Evolutionary conservation across 371 early-diverging fungal species (phyloP), one percentile per base, ranked within the genome.

Genomic region (Circinella umbellata): DNA sequence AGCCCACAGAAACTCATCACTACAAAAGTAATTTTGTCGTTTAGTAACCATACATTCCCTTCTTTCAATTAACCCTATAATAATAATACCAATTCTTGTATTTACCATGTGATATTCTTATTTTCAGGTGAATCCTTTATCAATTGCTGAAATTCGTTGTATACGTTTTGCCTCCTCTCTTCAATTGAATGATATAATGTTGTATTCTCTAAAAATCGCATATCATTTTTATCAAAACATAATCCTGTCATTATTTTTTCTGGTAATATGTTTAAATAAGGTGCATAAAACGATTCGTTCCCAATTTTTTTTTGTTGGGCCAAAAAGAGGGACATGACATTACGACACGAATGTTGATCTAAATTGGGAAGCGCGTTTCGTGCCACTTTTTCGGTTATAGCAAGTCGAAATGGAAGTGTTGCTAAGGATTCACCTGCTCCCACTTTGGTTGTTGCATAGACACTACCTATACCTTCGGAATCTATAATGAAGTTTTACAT

Each of bases 1-100:
- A 17, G 85, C 85, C 90, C 91, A 91, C 8, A 89, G 59, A 61
- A 85, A 91, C 10, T 76, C 76, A 7, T 87, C 87, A 83, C 84
- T 86, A 61, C 27, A 57, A n/a, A 42, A 9, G 42, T 39, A 57
- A 51, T 1, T 4, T 51, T 11, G 47, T 47, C 47, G 15, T 9
- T 47, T 15, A 54, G n/a, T 54, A 54, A 15, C 54, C 15, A n/a
- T 42, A 9, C 3, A 11, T 42, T 42, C 6, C 42, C 9, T 42
- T 11, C 6, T 11, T 42, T 3, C 42, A 42, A 42, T 42, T 27
- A 27, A 27, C 27, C 27, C 27, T 27, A 27, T 27, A 27, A 27
- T 27, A 27, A 27, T 27, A 27, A 27, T 27, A 27, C 0, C 42
- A 9, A 2, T 42, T 42, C 11, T 42, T 42, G 0, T 42, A 9